Percentiles rank a stretch among this genome's conserved stretches.
Evolutionary conservation across 2,329 filamentous ascomycete genomes (phyloP).

Genomic region (Rosellinia necatrix): DNA sequence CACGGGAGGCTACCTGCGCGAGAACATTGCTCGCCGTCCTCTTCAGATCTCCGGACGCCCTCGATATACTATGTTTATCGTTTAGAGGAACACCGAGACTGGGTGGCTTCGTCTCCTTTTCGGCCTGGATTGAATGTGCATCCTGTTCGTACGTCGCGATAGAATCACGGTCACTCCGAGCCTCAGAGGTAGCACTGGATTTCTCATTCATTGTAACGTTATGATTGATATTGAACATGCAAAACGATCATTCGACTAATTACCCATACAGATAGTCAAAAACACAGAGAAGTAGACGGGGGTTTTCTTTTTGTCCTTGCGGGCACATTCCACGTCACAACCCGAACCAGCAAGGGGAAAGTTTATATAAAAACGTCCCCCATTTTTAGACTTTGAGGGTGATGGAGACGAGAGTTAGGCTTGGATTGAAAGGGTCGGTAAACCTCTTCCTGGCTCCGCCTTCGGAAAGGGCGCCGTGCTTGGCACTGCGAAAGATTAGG

Average conservation of each 20-base stretch:
- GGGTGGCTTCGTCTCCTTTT: slow-evolving; percentile 8
- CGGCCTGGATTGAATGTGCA: slow-evolving; percentile 8
- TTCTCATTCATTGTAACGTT: slow-evolving; percentile 31
- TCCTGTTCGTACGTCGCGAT: slow-evolving; percentile 18
- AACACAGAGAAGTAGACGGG: background rate
- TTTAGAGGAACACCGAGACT: background rate
- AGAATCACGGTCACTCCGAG: slow-evolving; percentile 29
- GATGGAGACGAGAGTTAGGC: background rate
- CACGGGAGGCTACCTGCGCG: slow-evolving; percentile 36
- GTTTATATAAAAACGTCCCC: too few species aligned
- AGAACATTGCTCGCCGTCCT: slow-evolving; percentile 39
- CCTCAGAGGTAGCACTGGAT: slow-evolving; percentile 13
- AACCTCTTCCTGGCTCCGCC: slow-evolving; percentile 28
- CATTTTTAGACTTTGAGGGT: too few species aligned
- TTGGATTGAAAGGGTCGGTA: slow-evolving; percentile 4
- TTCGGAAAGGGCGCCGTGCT: slow-evolving; percentile 27
- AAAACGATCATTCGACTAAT: slow-evolving; percentile 6
- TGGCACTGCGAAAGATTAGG: slow-evolving; percentile 5
- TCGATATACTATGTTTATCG: slow-evolving; percentile 14
- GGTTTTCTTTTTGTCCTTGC: background rate
- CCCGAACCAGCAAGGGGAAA: background rate
- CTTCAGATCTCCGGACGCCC: slow-evolving; percentile 31
- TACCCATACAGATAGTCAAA: slow-evolving; percentile 18
- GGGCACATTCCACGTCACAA: slow-evolving; percentile 7
- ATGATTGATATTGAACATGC: slow-evolving; percentile 26